Evolutionary conservation across 2,329 filamentous ascomycete species (phyloP).

Genomic region (Neofusicoccum cordaticola): DNA sequence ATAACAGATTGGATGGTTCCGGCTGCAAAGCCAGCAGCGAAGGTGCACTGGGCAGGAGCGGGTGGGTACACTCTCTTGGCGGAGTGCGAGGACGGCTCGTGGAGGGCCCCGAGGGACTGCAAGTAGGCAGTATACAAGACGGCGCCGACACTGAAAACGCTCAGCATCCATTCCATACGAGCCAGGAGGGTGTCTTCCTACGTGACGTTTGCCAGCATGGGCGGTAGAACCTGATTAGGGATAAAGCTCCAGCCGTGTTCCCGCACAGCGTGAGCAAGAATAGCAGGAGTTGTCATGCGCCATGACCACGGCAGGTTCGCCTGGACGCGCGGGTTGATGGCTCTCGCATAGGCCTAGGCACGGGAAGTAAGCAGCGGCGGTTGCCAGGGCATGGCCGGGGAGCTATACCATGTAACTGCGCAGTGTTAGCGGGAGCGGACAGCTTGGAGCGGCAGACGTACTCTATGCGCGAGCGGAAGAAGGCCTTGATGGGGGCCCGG

Average conservation of each 20-base stretch:
- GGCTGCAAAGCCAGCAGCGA: constrained; percentile 67
- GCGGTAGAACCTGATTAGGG: constrained; percentile 73
- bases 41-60: constrained; percentile 61
- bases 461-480: constrained; percentile 87
- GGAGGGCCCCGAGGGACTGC: constrained; percentile 63
- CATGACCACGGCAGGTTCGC: constrained; percentile 55
- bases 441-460: constrained; percentile 49
- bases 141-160: constrained; percentile 57
- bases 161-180: background rate
- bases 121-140: constrained; percentile 75
- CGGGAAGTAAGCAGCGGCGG: background rate
- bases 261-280: constrained; percentile 64
- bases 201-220: constrained; percentile 70
- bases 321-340: constrained; percentile 57
- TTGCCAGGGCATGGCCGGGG: background rate
- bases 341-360: constrained; percentile 59
- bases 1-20: constrained; percentile 68
- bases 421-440: constrained; percentile 21
- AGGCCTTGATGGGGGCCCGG: constrained; percentile 84
- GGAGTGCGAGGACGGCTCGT: constrained; percentile 62
- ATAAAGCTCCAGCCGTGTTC: constrained; percentile 73
- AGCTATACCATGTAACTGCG: constrained; percentile 50
- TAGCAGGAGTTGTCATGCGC: constrained; percentile 65
- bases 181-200: constrained; percentile 26
- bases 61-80: constrained; percentile 68